Conservation (phyloP, 2,329 filamentous ascomycete species). For the Aplosporella prunicola region DNA sequence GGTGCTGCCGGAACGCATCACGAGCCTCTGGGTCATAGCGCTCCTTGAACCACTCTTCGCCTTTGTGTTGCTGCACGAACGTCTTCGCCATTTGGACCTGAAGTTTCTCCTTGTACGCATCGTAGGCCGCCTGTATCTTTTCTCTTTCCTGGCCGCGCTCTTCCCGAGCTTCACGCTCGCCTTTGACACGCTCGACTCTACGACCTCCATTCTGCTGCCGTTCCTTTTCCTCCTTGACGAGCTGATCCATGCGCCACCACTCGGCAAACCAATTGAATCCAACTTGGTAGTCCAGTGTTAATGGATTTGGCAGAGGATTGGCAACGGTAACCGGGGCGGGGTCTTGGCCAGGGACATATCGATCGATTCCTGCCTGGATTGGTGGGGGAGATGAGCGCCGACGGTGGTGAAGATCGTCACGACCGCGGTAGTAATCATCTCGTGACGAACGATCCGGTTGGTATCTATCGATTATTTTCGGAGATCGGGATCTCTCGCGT, state of each 20-base stretch:
- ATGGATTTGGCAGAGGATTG: conserved; percentile 64
- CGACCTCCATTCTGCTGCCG: conserved; percentile 59
- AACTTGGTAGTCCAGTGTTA: conserved; percentile 67
- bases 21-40: conserved; percentile 79
- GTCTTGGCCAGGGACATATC: conserved; percentile 72
- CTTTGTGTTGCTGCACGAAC: conserved; percentile 87
- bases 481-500: conserved; percentile 59
- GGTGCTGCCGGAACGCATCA: conserved; percentile 61
- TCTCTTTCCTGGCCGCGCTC: conserved; percentile 71
- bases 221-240: conserved; percentile 74
- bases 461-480: conserved; percentile 62
- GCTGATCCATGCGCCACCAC: conserved; percentile 77
- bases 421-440: conserved; percentile 57
- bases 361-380: conserved; percentile 63
- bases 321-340: conserved; percentile 40
- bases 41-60: conserved; percentile 97
- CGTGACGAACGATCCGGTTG: conserved; percentile 57
- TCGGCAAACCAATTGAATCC: conserved; percentile 80
- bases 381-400: conserved; percentile 51
- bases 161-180: conserved; percentile 57
- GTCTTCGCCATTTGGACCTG: conserved; percentile 69
- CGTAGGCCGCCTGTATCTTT: conserved; percentile 62
- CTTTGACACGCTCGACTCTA: conserved; percentile 46
- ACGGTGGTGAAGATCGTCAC: conserved; percentile 50
- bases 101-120: conserved; percentile 55